Evolutionary conservation across 1,139 yeast genomes (phyloP), one percentile per base, ranked within the genome.

Genomic region (Petasospora fabianii): DNA sequence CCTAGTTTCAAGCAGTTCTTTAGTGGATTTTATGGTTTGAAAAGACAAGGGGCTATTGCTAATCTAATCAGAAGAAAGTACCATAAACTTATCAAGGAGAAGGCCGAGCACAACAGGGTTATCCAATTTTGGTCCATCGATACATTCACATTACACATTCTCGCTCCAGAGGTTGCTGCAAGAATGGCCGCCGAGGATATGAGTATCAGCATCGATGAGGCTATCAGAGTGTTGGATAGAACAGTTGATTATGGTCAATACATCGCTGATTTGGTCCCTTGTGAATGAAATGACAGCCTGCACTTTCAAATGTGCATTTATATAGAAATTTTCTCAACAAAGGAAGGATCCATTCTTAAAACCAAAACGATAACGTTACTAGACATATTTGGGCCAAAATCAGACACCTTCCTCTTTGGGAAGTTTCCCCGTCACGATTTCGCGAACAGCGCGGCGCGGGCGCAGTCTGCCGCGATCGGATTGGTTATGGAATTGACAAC

Each of bases 21-120:
- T 9, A 78, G 77, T n/a, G 90, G 90, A 0, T 82, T 72, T 51
- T 72, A 73, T 49, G 90, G 90, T 0, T 59, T 73, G 29, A 66
- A 68, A 43, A 61, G 87, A 39, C 85, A 81, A 47, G 65, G 71
- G 39, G 56, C 64, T 13, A 68, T 82, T 2, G 72, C 81, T 1
- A 55, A 58, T 20, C 47, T 59, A 42, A 66, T 74, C 32, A 44
- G 60, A 27, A 48, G 60, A 20, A 47, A 57, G 34, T 68, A 50
- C 52, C 47, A 56, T 30, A 45, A 53, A 2, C 51, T 64, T 30
- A 52, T 77, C 9, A 41, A 54, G 8, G 45, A 44, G 6, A 54
- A 65, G 5, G 51, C 54, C 6, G 45, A 41, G 16, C 57, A 49
- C 14, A 72, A 73, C 47, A 60, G 65, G 13, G 74, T 78, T 1